Percentiles rank a stretch among this genome's conserved stretches.
Conservation (phyloP, 1,284 basidiomycete genomes). For the Trametes hirsuta region DNA sequence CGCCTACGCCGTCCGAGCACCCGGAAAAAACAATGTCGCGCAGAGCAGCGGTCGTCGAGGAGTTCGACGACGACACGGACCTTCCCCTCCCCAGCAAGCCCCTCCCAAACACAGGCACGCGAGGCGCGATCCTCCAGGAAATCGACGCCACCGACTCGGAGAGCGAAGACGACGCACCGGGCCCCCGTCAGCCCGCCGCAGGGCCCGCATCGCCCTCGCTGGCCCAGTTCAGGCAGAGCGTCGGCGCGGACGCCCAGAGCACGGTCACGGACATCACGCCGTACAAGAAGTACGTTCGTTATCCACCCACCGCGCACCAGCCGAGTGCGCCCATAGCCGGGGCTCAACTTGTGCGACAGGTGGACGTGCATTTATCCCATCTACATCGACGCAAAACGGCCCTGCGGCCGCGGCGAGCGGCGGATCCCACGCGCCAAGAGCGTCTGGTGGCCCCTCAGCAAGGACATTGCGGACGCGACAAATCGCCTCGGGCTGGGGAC, state of each 20-base stretch:
- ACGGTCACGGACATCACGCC: constrained; percentile 74
- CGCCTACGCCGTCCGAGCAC: not conserved
- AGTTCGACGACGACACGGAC: constrained; percentile 91
- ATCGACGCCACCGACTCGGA: constrained; percentile 39
- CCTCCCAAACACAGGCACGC: constrained; percentile 66
- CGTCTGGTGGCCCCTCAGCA: constrained; percentile 94
- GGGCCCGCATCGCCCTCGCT: constrained; percentile 57
- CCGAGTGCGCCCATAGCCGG: constrained; percentile 1
- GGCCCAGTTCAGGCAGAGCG: constrained; percentile 35
- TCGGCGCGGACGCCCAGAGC: constrained; percentile 28
- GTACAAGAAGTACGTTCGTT: constrained; percentile 66
- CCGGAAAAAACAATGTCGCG: constrained; percentile 55
- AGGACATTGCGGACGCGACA: constrained; percentile 88
- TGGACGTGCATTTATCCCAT: constrained; percentile 97
- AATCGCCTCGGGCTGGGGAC: constrained; percentile 76
- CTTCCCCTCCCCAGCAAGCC: constrained; percentile 69
- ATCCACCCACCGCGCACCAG: constrained; percentile 1
- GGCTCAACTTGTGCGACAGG: constrained; percentile 43
- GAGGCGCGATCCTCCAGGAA: constrained; percentile 79
- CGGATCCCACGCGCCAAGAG: constrained; percentile 80
- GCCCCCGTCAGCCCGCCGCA: constrained; percentile 28
- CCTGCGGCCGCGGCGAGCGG: constrained; percentile 82
- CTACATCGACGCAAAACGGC: constrained; percentile 94
- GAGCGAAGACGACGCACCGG: constrained; percentile 39
- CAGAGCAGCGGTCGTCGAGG: constrained; percentile 63